Conservation (phyloP, 176 grass and related monocot species). For the Bolboschoenus planiculmis region DNA sequence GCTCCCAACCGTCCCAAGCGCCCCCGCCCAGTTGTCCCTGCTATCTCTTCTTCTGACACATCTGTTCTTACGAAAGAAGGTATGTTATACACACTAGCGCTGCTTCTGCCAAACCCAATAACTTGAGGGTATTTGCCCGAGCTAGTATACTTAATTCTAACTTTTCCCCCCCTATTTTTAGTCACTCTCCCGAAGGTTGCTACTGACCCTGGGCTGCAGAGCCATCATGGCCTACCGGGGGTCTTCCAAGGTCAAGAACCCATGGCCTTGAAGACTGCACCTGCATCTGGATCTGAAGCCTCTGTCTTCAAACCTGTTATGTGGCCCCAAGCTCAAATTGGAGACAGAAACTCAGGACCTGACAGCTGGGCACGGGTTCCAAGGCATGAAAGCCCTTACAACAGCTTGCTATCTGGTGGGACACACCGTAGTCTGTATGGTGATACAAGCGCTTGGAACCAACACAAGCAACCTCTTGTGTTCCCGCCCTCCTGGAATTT, state of each 20-base stretch:
- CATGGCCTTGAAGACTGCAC: constrained; percentile 27
- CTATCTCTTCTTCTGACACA: constrained; percentile 36
- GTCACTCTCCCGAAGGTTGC: constrained; percentile 36
- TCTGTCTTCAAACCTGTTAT: constrained; percentile 31
- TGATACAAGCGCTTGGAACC: background rate
- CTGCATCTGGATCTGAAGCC: constrained; percentile 26
- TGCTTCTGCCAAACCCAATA: background rate
- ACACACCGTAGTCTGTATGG: background rate
- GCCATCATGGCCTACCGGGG: constrained; percentile 32
- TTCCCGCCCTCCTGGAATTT: constrained; percentile 13
- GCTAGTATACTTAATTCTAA: background rate
- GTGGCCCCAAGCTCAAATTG: constrained; percentile 15
- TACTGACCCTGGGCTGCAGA: constrained; percentile 27
- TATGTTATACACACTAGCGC: constrained; percentile 10
- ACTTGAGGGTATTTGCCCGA: background rate
- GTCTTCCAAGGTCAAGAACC: constrained; percentile 61
- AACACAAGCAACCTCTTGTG: background rate
- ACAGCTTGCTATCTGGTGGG: constrained; percentile 1
- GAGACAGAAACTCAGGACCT: constrained; percentile 38
- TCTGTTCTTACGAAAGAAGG: constrained; percentile 73
- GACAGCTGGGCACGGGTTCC: constrained; percentile 37
- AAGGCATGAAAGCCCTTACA: constrained; percentile 25
- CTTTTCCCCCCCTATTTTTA: constrained; percentile 7
- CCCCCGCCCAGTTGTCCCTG: constrained; percentile 35
- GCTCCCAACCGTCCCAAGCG: constrained; percentile 56